phyloP scores from a whole-genome alignment of 164 flowering plant species.

The Echeveria elegans region DNA sequence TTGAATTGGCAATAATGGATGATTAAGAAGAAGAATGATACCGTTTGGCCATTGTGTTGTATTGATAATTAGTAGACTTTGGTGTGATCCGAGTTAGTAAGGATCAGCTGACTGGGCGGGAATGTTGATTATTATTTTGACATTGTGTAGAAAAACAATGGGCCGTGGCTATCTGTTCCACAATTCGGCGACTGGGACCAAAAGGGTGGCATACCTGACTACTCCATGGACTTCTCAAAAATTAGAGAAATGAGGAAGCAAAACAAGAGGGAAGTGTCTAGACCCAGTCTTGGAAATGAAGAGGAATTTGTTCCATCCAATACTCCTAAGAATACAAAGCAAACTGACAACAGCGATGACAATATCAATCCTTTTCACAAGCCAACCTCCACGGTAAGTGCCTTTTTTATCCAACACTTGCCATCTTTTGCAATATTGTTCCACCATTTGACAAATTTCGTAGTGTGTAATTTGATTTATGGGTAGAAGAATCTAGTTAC shows the following conservation, averaged over 20 bases:
- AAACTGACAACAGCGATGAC: too few species aligned
- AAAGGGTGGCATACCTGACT: slow-evolving; percentile 68
- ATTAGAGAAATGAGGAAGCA: slow-evolving; percentile 89
- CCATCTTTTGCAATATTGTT: not conserved
- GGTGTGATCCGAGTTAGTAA: not conserved
- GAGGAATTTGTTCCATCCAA: slow-evolving; percentile 20
- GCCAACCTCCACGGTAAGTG: too few species aligned
- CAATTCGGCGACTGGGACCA: slow-evolving; percentile 97
- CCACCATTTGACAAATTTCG: too few species aligned
- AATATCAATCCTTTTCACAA: too few species aligned
- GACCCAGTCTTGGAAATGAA: slow-evolving; percentile 17
- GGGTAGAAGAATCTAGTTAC: too few species aligned
- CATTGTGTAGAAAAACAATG: slow-evolving; percentile 32
- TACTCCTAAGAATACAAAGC: not conserved
- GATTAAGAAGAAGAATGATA: not conserved
- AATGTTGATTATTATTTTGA: not conserved
- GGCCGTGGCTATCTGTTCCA: slow-evolving; percentile 83
- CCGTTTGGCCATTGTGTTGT: not conserved
- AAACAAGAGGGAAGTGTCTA: slow-evolving; percentile 70
- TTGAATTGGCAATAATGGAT: not conserved
- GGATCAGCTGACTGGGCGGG: not conserved
- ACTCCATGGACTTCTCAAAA: slow-evolving; percentile 86
- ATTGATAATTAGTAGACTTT: not conserved
- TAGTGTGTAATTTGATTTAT: too few species aligned
- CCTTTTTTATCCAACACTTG: not conserved